These are phyloP conservation scores for Ophiostoma quercus DNA, from an alignment of 2,329 filamentous ascomycete genomes.

Conservation along the genomic window DNA sequence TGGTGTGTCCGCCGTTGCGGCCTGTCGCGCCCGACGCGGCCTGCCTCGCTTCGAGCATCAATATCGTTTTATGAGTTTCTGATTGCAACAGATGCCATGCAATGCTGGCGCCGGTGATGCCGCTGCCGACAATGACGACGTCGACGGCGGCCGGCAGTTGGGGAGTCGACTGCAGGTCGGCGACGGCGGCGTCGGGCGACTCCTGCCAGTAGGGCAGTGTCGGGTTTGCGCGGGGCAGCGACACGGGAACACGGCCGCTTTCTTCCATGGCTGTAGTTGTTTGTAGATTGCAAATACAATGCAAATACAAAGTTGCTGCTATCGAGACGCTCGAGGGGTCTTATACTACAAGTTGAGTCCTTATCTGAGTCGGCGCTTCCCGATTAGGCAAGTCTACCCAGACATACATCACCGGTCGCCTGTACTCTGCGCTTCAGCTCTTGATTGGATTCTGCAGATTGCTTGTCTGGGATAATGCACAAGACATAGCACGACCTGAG, in stretches of 20 bases:
- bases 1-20: conserved; percentile 47
- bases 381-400: conserved; percentile 7
- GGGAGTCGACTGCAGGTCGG: conserved; percentile 45
- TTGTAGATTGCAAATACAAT: background rate
- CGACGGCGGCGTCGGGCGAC: conserved; percentile 45
- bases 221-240: conserved; percentile 47
- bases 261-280: background rate
- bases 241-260: conserved; percentile 25
- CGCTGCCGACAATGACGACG: conserved; percentile 59
- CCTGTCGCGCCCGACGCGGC: conserved; percentile 63
- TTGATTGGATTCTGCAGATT: background rate
- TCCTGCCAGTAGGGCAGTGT: conserved; percentile 60
- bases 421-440: background rate
- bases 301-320: background rate
- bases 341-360: background rate
- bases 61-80: conserved; percentile 31
- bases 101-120: conserved; percentile 57
- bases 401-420: background rate
- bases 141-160: conserved; percentile 51
- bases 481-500: background rate
- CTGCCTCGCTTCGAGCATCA: conserved; percentile 59
- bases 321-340: background rate
- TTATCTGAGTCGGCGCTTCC: conserved; percentile 2
- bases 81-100: conserved; percentile 47
- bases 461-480: background rate